Evolutionary conservation across 2,329 filamentous ascomycete species (phyloP).

Genomic region (Microdochium bolleyi): DNA sequence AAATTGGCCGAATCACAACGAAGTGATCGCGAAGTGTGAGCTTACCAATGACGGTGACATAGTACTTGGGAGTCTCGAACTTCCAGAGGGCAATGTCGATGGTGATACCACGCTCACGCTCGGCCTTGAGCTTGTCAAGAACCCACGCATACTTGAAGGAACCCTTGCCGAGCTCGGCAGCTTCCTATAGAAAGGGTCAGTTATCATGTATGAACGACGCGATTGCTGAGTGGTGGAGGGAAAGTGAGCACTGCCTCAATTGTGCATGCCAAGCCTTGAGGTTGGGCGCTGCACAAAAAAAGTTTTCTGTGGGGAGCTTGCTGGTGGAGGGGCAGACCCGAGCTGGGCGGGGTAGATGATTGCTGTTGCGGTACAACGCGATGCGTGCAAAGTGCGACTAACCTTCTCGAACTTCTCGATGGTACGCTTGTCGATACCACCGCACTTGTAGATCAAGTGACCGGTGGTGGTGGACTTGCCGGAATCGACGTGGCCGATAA

Average conservation of each 20-base stretch:
- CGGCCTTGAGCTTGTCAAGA: constrained; percentile 99
- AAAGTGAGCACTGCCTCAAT: background rate
- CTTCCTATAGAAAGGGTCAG: constrained; percentile 59
- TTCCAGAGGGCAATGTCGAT: constrained; percentile 99
- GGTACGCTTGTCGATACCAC: constrained; percentile 99
- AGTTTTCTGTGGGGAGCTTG: background rate
- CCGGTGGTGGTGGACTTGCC: constrained; percentile 65
- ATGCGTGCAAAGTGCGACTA: constrained; percentile 33
- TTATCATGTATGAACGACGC: constrained; percentile 2
- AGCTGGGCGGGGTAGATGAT: constrained; percentile 8
- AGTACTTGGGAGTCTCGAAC: constrained; percentile 98
- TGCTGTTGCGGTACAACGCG: no score
- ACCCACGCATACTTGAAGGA: constrained; percentile 99
- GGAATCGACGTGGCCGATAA: constrained; percentile 94
- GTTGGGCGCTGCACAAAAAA: background rate
- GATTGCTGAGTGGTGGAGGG: background rate
- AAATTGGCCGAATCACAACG: constrained; percentile 4
- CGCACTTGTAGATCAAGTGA: constrained; percentile 99
- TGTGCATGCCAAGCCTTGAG: background rate
- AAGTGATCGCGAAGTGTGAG: constrained; percentile 9
- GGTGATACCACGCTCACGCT: constrained; percentile 99
- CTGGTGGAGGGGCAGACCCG: background rate
- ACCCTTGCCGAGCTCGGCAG: constrained; percentile 98
- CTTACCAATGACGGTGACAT: constrained; percentile 94
- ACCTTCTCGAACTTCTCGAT: constrained; percentile 99